Evolutionary conservation across 1,139 yeast species (phyloP).

Genomic region (Pichia sp.): DNA sequence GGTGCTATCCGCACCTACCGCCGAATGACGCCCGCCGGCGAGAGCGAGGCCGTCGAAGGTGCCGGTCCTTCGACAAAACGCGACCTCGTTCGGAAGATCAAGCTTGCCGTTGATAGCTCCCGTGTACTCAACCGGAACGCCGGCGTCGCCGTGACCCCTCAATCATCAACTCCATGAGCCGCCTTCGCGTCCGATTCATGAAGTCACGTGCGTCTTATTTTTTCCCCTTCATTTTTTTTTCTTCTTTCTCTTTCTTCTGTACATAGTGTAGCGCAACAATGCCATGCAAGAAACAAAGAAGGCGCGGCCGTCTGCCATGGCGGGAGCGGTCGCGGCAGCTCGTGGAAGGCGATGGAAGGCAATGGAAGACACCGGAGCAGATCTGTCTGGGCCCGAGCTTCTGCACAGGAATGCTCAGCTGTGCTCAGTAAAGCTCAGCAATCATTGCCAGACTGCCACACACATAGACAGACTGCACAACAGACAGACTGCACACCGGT

Average conservation of each 20-base stretch:
- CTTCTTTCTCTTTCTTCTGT: too few species aligned
- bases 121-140: conserved; percentile 10
- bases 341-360: conserved; percentile 7
- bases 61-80: background rate
- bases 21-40: background rate
- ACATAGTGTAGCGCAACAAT: too few species aligned
- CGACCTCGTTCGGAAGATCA: conserved; percentile 11
- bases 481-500: too few species aligned
- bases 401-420: background rate
- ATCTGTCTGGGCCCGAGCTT: background rate
- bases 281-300: background rate
- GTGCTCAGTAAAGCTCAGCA: too few species aligned
- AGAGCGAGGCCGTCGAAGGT: background rate
- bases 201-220: background rate
- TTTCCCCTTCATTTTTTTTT: too few species aligned
- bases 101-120: conserved; percentile 13
- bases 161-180: too few species aligned
- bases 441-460: too few species aligned
- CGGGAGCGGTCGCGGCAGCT: too few species aligned
- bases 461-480: too few species aligned
- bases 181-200: background rate
- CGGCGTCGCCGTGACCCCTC: background rate
- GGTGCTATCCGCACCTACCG: conserved; percentile 2
- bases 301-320: background rate
- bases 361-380: conserved; percentile 3